Percentiles rank a stretch among this genome's conserved stretches.
phyloP scores from a whole-genome alignment of 768 basidiomycete species.

The Psilocybe tampanensis region DNA sequence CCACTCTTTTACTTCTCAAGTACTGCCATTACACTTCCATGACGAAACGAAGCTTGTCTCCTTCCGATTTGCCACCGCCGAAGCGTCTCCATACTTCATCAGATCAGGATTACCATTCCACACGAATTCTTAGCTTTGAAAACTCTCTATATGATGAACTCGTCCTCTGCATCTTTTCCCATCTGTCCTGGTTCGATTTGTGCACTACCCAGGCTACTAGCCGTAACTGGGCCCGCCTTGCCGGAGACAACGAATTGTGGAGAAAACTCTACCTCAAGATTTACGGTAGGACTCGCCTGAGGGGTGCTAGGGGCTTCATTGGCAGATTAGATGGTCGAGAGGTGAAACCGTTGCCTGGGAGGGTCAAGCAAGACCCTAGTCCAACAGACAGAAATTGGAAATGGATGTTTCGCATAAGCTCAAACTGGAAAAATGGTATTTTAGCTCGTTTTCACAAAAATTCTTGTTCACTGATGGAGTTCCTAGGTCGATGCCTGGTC shows the following conservation, averaged over 20 bases:
- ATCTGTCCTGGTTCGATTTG: slow-evolving; percentile 67
- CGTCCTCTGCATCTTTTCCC: slow-evolving; percentile 71
- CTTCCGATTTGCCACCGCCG: slow-evolving; percentile 50
- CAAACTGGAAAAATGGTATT: slow-evolving; percentile 80
- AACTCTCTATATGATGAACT: slow-evolving; percentile 74
- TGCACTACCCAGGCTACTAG: slow-evolving; percentile 65
- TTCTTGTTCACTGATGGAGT: slow-evolving; percentile 16
- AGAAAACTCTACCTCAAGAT: slow-evolving; percentile 61
- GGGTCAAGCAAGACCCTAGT: slow-evolving; percentile 42
- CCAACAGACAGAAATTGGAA: slow-evolving; percentile 72
- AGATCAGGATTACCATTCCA: slow-evolving; percentile 9
- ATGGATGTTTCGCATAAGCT: slow-evolving; percentile 85
- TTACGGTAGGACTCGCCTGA: slow-evolving; percentile 68
- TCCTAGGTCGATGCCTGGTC: slow-evolving; percentile 64
- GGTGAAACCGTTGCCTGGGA: slow-evolving; percentile 58
- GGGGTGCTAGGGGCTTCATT: slow-evolving; percentile 68
- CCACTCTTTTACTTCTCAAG: background rate
- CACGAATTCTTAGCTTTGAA: slow-evolving; percentile 45
- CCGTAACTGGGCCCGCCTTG: slow-evolving; percentile 67
- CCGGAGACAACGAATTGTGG: slow-evolving; percentile 77
- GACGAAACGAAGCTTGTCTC: slow-evolving; percentile 55
- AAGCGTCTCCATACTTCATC: slow-evolving; percentile 52
- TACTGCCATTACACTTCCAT: slow-evolving; percentile 25
- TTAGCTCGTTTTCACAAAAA: background rate
- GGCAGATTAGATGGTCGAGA: slow-evolving; percentile 58